phyloP scores from a whole-genome alignment of 768 basidiomycete species.

The Amanita phalloides region DNA sequence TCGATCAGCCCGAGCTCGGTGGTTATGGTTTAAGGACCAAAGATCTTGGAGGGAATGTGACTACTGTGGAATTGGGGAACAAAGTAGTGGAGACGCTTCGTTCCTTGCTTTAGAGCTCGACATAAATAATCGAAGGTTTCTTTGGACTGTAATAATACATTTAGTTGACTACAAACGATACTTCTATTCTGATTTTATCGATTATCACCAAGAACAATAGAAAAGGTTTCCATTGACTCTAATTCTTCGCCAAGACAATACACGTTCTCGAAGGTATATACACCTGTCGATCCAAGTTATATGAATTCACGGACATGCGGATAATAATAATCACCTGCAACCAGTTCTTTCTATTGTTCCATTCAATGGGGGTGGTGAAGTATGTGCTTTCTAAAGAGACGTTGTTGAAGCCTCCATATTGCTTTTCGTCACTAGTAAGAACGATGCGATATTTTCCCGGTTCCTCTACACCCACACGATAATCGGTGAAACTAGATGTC shows the following conservation, averaged over 20 bases:
- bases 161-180: neutral
- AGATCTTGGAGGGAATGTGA: slow-evolving; percentile 74
- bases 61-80: slow-evolving; percentile 78
- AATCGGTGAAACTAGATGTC: slow-evolving; percentile 83
- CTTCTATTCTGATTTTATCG: neutral
- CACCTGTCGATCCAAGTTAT: slow-evolving; percentile 29
- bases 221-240: neutral
- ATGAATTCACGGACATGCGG: neutral
- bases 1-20: slow-evolving; percentile 60
- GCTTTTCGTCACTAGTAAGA: slow-evolving; percentile 76
- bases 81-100: slow-evolving; percentile 65
- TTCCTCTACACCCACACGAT: slow-evolving; percentile 82
- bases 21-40: slow-evolving; percentile 74
- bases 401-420: slow-evolving; percentile 87
- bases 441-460: slow-evolving; percentile 79
- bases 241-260: slow-evolving; percentile 47
- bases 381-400: slow-evolving; percentile 52
- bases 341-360: slow-evolving; percentile 91
- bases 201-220: neutral
- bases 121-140: neutral
- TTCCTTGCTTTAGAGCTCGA: slow-evolving; percentile 30
- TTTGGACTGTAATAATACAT: neutral
- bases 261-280: slow-evolving; percentile 62
- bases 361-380: slow-evolving; percentile 77
- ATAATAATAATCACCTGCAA: slow-evolving; percentile 44